Conservation (phyloP, 306 rosid species). For the Vigna reflexopilosa region DNA sequence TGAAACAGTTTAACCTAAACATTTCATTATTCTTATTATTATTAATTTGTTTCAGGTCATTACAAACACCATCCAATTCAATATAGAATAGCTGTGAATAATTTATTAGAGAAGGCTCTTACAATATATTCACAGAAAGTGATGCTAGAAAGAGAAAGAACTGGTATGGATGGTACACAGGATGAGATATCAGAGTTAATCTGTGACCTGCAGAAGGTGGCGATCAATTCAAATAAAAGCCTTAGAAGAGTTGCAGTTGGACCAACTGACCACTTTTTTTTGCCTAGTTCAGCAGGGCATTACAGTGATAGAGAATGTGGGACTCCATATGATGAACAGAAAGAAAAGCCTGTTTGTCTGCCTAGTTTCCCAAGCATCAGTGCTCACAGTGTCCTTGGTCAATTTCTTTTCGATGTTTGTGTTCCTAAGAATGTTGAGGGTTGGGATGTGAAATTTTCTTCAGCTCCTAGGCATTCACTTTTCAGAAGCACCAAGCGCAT, state of each 20-base stretch:
- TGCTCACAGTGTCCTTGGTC: slow-evolving; percentile 83
- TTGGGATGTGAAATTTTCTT: slow-evolving; percentile 66
- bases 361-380: slow-evolving; percentile 61
- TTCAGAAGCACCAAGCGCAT: slow-evolving; percentile 59
- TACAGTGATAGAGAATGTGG: slow-evolving; percentile 57
- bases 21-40: slow-evolving; percentile 8
- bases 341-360: slow-evolving; percentile 57
- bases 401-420: slow-evolving; percentile 80
- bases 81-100: slow-evolving; percentile 76
- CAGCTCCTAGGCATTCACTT: slow-evolving; percentile 65
- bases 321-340: slow-evolving; percentile 55
- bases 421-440: slow-evolving; percentile 82
- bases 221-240: slow-evolving; percentile 61
- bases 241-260: slow-evolving; percentile 69
- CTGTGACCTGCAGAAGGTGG: slow-evolving; percentile 64
- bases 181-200: slow-evolving; percentile 62
- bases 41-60: slow-evolving; percentile 67
- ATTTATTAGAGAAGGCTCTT: slow-evolving; percentile 75
- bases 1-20: slow-evolving; percentile 28
- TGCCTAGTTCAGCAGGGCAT: slow-evolving; percentile 61
- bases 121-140: slow-evolving; percentile 57
- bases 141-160: slow-evolving; percentile 60
- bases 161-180: slow-evolving; percentile 49
- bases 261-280: slow-evolving; percentile 59
- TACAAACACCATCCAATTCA: slow-evolving; percentile 70